Evolutionary conservation across 2,329 filamentous ascomycete species (phyloP).

Genomic region (Trichophyton benhamiae): DNA sequence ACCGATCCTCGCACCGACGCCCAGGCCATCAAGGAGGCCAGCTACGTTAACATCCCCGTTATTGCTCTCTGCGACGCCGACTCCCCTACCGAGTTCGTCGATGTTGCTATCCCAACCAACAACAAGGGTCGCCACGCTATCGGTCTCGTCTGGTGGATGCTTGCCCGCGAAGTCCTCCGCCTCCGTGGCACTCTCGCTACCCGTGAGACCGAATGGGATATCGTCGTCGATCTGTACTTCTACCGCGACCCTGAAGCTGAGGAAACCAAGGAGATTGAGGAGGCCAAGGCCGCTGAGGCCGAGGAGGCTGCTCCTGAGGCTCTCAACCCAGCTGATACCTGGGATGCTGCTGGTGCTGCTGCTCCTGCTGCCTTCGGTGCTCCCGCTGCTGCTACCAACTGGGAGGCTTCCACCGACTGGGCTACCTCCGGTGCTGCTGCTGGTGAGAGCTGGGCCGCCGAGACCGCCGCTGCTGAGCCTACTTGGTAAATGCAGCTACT

Average conservation of each 20-base stretch:
- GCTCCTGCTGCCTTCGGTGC: slow-evolving; percentile 52
- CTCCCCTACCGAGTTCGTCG: slow-evolving; percentile 98
- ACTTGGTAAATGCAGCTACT: slow-evolving; percentile 27
- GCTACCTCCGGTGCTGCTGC: slow-evolving; percentile 34
- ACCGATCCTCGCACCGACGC: slow-evolving; percentile 99
- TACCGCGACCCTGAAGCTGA: slow-evolving; percentile 99
- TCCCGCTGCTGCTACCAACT: slow-evolving; percentile 50
- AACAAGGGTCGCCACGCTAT: slow-evolving; percentile 99
- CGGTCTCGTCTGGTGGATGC: slow-evolving; percentile 98
- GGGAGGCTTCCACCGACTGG: slow-evolving; percentile 49
- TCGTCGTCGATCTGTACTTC: slow-evolving; percentile 99
- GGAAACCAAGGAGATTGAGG: slow-evolving; percentile 91
- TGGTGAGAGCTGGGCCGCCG: slow-evolving; percentile 33
- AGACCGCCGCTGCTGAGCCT: slow-evolving; percentile 20
- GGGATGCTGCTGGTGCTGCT: slow-evolving; percentile 64
- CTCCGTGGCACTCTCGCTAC: slow-evolving; percentile 92
- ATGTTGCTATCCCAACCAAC: slow-evolving; percentile 99
- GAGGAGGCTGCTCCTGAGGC: slow-evolving; percentile 79
- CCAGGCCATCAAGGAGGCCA: slow-evolving; percentile 99
- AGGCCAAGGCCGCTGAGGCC: slow-evolving; percentile 68
- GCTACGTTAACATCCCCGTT: slow-evolving; percentile 99
- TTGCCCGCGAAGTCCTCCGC: slow-evolving; percentile 98
- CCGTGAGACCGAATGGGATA: slow-evolving; percentile 96
- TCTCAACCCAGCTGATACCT: slow-evolving; percentile 62
- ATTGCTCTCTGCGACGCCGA: slow-evolving; percentile 98